Evolutionary conservation across 768 basidiomycete species (phyloP), one percentile per base, ranked within the genome.

Genomic region (Tylopilus rubrobrunneus): DNA sequence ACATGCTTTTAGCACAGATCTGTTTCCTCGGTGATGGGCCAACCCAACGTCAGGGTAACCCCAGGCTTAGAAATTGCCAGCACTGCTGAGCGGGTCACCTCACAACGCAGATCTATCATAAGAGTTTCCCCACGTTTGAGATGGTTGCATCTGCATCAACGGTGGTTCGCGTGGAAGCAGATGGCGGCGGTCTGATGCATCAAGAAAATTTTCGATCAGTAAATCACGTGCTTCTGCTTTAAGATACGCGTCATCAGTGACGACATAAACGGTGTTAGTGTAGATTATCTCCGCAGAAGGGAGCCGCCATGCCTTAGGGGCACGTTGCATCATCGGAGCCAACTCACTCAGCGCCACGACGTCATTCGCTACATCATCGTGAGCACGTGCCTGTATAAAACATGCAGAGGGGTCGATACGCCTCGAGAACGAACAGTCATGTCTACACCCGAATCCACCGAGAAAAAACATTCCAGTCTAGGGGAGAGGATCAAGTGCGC

Each of bases 341-440:
- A 14, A n/a, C n/a, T 41, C 21, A 41, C n/a, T 19, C 9, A 7
- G 8, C 56, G 49, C 49, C 52, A 56, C 62, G 62, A 65, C 63
- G 60, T 64, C 63, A 64, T 37, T 11, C 5, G 25, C 53, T 29
- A 59, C 58, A 60, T 60, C 57, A 58, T 37, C 48, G 37, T 9
- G 21, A 52, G 53, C 55, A 62, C 51, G 54, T 52, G 57, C 5
- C 7, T 1, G 40, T 23, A 14, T 34, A 39, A 17, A 37, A 7
- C 14, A 4, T 40, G 28, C 7, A 12, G 15, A n/a, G 15, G 8
- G 4, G 5, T 9, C 14, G 1, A 5, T 7, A 2, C n/a, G 5
- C 34, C 9, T 28, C 21, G 8, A 5, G 4, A 25, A 4, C 7
- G 12, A 19, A 9, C 42, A 21, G 5, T 0, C 52, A 55, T 56